Base-by-base conservation (phyloP, 805 yeast species). In the Suhomyces sp. region DNA sequence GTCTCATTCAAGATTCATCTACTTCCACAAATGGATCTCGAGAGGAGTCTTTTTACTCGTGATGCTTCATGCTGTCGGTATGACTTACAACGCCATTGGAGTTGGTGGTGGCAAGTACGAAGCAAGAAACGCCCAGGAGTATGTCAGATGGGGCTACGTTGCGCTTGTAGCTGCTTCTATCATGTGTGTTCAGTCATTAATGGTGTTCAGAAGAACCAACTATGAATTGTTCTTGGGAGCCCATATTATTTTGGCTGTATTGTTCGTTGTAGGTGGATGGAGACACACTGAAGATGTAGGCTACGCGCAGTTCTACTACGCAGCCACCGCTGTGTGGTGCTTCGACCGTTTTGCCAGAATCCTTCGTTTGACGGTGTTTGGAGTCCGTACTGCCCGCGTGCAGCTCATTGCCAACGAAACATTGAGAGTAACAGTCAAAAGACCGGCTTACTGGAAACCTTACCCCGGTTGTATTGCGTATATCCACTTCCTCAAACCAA, bases 1-100 rank as follows among this genome's bases (percentile, higher is more conserved):
- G 70, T 33, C 50, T 9, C 84, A 80, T 57, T 69, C 83, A 12
- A 76, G 86, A 1, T 87, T 88, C 68, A 74, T 82, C 59, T 68
- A 74, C 25, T 80, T 79, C 60, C 96, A 89, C 67, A 84, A 77
- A 64, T 84, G 89, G 87, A 66, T 77, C 44, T 86, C 87, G 1
- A 72, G 85, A 56, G 71, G 77, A 0, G 69, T 77, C 57, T 68
- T 78, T 7, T 57, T 80, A n/a, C 67, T 82, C 49, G 76, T 78
- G 6, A 58, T 83, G 31, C 69, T 85, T 15, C 94, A 87, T 60
- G 77, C 49, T 39, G 66, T 60, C 13, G 63, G 65, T 13, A 57
- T 64, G 61, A 64, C 66, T 6, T 55, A 35, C 51, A 60, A 60
- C 52, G 80, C 79, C 60, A 66, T 60, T 22, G 70, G 66, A 44